A percentile compares a stretch with the other conserved stretches of the same genome.
phyloP scores from a whole-genome alignment of 768 basidiomycete genomes.

The Trametes gibbosa region DNA sequence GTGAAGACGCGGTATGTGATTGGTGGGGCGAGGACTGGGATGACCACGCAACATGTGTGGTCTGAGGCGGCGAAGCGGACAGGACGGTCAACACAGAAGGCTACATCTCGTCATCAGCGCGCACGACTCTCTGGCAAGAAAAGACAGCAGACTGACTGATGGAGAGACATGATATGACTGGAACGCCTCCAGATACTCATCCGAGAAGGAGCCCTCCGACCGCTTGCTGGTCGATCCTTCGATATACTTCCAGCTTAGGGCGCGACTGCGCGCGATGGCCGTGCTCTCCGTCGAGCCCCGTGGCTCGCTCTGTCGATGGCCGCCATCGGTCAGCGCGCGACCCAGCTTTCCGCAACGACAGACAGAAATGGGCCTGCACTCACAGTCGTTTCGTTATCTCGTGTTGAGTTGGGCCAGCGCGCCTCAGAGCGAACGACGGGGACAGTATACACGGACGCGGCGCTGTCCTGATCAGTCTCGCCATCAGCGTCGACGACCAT shows the following conservation, averaged over 20 bases:
- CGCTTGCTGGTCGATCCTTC: background rate
- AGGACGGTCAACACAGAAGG: background rate
- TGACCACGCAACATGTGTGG: too few relatives aligned
- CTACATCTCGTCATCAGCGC: background rate
- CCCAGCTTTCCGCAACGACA: background rate
- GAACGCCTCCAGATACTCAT: slow-evolving; percentile 1
- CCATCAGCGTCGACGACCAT: slow-evolving; percentile 8
- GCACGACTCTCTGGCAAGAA: background rate
- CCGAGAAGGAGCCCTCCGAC: background rate
- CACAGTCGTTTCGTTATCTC: background rate
- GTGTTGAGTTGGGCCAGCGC: background rate
- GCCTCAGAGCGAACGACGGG: background rate
- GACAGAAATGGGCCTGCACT: background rate
- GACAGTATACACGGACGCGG: background rate
- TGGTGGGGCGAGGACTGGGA: too few relatives aligned
- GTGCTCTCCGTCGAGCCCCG: background rate
- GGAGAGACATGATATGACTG: slow-evolving; percentile 7
- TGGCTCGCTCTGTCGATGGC: too few relatives aligned
- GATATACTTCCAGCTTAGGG: background rate
- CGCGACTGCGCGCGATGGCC: background rate
- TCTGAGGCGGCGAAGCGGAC: too few relatives aligned
- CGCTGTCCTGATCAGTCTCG: slow-evolving; percentile 11
- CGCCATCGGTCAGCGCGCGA: too few relatives aligned
- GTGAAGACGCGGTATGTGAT: too few relatives aligned
- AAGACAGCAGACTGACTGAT: background rate